Evolutionary conservation across 2,329 filamentous ascomycete species (phyloP), one percentile per base, ranked within the genome.

Genomic region (Neocatenulostroma microsporum): DNA sequence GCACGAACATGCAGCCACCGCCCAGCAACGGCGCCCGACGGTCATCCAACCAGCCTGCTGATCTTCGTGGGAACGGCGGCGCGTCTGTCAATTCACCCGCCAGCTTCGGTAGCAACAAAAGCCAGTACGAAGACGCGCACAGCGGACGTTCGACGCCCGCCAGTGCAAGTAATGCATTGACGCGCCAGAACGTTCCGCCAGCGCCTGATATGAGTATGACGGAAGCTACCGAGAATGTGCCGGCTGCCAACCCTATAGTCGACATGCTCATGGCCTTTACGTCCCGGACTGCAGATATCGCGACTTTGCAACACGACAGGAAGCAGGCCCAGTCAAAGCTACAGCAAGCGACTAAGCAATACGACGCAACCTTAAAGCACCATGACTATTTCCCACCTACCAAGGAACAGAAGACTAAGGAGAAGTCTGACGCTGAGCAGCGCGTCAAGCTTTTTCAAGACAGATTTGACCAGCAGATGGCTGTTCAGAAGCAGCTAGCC

Each of bases 111-210:
- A 37, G 34, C 21, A 30, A 19, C 9, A 17, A 27, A 4, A 36
- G 33, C 23, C 14, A 13, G 8, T 30, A 36, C 20, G 38, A 40
- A n/a, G 41, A 39, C 20, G 32, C 33, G 3, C 17, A 19, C 7
- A 43, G 41, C 18, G 41, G 41, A 11, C 23, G 25, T 14, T 34
- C 41, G 13, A 43, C 41, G 5, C 41, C 41, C 14, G 14, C 28
- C 19, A 39, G 32, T 18, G 25, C 21, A 10, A 27, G 13, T 32
- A 33, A 27, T 4, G 15, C 18, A 6, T 8, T 14, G 8, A 6
- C 25, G 7, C 24, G 30, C 11, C 34, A 36, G 9, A n/a, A 24
- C 27, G n/a, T 21, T 13, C 15, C 19, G 10, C 25, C 34, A 30
- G n/a, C n/a, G 19, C 31, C 18, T 20, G n/a, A n/a, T n/a, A n/a